Conservation (phyloP, 306 rosid species). For the Datisca glomerata region DNA sequence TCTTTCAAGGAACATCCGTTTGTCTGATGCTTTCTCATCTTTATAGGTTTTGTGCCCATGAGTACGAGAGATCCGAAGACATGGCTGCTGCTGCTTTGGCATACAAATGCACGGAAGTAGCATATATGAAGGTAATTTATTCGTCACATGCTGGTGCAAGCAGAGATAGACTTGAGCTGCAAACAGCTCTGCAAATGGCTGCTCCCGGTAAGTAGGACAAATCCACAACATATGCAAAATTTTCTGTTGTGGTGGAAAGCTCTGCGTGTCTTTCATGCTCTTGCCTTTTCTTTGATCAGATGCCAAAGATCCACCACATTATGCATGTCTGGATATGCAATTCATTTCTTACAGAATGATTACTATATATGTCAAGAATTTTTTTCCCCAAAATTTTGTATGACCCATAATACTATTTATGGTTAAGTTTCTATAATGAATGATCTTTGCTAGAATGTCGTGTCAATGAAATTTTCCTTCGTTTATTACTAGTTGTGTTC, state of each 20-base stretch:
- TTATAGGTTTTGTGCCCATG: conserved; percentile 88
- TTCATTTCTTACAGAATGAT: too few species aligned
- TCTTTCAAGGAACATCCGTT: too few species aligned
- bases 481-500: too few species aligned
- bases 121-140: conserved; percentile 80
- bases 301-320: too few species aligned
- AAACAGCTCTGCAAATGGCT: conserved; percentile 43
- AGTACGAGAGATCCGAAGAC: conserved; percentile 81
- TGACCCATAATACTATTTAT: too few species aligned
- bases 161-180: conserved; percentile 76
- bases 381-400: too few species aligned
- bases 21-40: neutral
- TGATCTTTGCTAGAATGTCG: too few species aligned
- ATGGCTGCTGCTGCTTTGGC: conserved; percentile 96
- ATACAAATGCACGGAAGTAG: conserved; percentile 97
- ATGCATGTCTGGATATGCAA: too few species aligned
- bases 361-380: too few species aligned
- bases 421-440: too few species aligned
- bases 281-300: neutral
- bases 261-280: neutral
- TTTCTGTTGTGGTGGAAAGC: neutral
- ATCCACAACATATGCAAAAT: neutral
- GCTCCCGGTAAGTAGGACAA: conserved; percentile 54
- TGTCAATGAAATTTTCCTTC: too few species aligned
- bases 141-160: conserved; percentile 63